These are phyloP conservation scores for Seiridium unicorne DNA, from an alignment of 2,329 filamentous ascomycete genomes.

Conservation along the genomic window DNA sequence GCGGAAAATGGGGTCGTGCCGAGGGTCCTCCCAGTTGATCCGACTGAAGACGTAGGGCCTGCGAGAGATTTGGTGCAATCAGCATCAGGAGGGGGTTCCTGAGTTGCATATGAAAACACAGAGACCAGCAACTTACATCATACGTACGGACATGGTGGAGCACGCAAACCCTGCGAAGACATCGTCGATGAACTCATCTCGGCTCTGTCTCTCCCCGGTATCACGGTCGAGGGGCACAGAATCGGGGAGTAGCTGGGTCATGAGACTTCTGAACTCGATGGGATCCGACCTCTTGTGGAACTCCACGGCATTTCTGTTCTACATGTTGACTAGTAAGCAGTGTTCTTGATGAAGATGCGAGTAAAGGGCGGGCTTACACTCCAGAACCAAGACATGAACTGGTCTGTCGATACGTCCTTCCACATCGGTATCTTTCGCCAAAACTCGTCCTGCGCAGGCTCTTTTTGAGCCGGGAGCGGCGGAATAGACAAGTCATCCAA, in stretches of 20 bases:
- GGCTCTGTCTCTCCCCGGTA: constrained; percentile 36
- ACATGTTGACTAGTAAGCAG: constrained; percentile 1
- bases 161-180: constrained; percentile 48
- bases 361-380: constrained; percentile 36
- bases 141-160: constrained; percentile 58
- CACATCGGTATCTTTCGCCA: constrained; percentile 51
- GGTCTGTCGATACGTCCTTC: constrained; percentile 41
- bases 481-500: neutral
- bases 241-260: constrained; percentile 48
- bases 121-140: constrained; percentile 40
- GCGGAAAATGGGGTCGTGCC: constrained; percentile 56
- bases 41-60: constrained; percentile 58
- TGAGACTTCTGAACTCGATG: constrained; percentile 45
- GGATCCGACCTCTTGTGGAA: constrained; percentile 24
- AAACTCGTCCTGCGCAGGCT: constrained; percentile 34
- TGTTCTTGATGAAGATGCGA: constrained; percentile 8
- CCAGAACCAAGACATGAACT: constrained; percentile 55
- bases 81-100: neutral
- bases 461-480: neutral
- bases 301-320: constrained; percentile 50
- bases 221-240: constrained; percentile 37
- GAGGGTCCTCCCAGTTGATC: constrained; percentile 57
- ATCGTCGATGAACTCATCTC: constrained; percentile 53
- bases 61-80: neutral
- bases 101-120: too few relatives aligned